A percentile compares a stretch with the other conserved stretches of the same genome.
Evolutionary conservation across 1,284 basidiomycete species (phyloP).

Genomic region (Amylostereum chailletii): DNA sequence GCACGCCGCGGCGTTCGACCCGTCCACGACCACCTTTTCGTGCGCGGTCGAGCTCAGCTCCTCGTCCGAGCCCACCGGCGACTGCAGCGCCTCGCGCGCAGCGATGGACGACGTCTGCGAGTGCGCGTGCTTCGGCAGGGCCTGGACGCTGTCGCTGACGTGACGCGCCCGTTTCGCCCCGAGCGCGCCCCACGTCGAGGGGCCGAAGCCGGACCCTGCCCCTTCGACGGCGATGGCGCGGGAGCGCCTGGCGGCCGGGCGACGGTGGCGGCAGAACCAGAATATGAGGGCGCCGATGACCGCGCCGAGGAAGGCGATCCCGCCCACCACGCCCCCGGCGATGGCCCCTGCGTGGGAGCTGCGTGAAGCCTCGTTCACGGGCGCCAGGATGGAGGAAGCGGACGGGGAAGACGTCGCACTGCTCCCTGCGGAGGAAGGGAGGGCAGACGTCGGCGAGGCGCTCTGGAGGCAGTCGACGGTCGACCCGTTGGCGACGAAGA

Average conservation of each 20-base stretch:
- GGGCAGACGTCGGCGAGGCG: slow-evolving; percentile 7
- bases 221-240: not conserved
- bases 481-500: slow-evolving; percentile 15
- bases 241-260: not conserved
- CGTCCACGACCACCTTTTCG: slow-evolving; percentile 12
- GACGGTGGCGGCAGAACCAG: slow-evolving; percentile 16
- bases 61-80: slow-evolving; percentile 16
- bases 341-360: slow-evolving; percentile 22
- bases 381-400: slow-evolving; percentile 1
- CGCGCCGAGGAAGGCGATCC: slow-evolving; percentile 17
- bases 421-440: not conserved
- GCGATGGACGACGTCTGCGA: not conserved
- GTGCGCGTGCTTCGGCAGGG: not conserved
- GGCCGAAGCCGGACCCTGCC: not conserved
- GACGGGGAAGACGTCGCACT: slow-evolving; percentile 8
- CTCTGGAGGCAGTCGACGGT: slow-evolving; percentile 11
- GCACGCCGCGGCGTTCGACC: slow-evolving; percentile 1
- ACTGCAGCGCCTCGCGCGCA: slow-evolving; percentile 1
- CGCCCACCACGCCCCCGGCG: slow-evolving; percentile 27
- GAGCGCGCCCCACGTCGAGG: slow-evolving; percentile 1
- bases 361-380: slow-evolving; percentile 1
- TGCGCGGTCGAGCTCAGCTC: slow-evolving; percentile 15
- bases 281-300: slow-evolving; percentile 14
- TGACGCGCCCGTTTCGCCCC: not conserved
- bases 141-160: slow-evolving; percentile 1